Percentiles rank a stretch among this genome's conserved stretches.
phyloP scores from a whole-genome alignment of 2,329 filamentous ascomycete genomes.

The Harringtonia lauricola region DNA sequence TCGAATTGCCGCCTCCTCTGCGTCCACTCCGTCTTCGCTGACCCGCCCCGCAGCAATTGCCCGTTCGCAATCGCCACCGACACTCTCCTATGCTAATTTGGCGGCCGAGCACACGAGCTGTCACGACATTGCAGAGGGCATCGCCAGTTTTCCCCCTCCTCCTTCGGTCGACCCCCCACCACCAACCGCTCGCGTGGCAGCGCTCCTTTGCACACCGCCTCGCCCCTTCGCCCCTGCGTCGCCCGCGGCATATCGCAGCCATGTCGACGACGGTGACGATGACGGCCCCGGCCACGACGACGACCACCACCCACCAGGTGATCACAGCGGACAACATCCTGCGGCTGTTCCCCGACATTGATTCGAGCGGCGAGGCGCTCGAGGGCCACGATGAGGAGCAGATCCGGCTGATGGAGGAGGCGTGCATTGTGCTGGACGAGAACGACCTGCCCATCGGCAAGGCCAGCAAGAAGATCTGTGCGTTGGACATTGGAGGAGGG shows the following conservation, averaged over 20 bases:
- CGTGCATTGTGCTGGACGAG: conserved; percentile 93
- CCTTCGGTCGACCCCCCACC: neutral
- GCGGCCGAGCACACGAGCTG: conserved; percentile 2
- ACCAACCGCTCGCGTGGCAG: neutral
- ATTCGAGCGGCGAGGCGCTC: conserved; percentile 61
- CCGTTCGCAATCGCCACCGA: too few relatives aligned
- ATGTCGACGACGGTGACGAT: conserved; percentile 14
- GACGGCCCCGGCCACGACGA: conserved; percentile 34
- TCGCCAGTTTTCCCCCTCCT: neutral
- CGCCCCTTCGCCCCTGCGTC: too few relatives aligned
- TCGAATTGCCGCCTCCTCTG: too few relatives aligned
- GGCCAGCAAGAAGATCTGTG: conserved; percentile 96
- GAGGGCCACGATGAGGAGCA: conserved; percentile 95
- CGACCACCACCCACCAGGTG: conserved; percentile 41
- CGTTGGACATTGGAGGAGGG: conserved; percentile 21
- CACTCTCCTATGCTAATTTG: neutral
- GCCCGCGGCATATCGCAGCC: neutral
- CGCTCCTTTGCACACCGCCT: too few relatives aligned
- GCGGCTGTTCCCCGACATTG: conserved; percentile 75
- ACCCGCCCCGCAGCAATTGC: too few relatives aligned
- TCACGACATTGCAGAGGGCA: neutral
- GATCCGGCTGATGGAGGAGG: conserved; percentile 95
- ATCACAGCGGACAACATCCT: conserved; percentile 83
- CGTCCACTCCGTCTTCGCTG: too few relatives aligned
- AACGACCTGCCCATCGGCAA: conserved; percentile 89